These are phyloP conservation scores for Mucor indicus DNA, from an alignment of 371 early-diverging fungal genomes.

Conservation along the genomic window DNA sequence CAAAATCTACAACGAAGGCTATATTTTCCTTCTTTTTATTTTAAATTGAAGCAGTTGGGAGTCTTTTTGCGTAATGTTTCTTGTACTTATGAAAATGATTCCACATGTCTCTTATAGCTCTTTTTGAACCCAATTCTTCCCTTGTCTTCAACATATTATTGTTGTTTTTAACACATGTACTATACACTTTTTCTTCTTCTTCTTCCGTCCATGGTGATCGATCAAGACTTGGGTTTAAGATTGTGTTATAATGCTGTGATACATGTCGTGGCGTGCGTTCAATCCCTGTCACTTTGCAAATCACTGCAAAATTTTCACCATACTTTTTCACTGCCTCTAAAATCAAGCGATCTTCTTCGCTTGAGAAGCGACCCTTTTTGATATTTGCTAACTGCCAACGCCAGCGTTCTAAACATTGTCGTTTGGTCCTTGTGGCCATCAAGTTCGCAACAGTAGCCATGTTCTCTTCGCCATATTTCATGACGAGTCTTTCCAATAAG, in stretches of 20 bases:
- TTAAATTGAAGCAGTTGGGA: too few species aligned
- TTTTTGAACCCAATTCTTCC: conserved; percentile 9
- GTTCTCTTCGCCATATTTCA: conserved; percentile 6
- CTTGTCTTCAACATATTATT: conserved; percentile 27
- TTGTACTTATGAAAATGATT: conserved; percentile 13
- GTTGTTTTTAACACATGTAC: conserved; percentile 2
- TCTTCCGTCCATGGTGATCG: conserved; percentile 36
- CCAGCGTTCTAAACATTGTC: conserved; percentile 44
- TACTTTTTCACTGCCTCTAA: conserved; percentile 25
- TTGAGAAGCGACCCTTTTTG: conserved; percentile 29
- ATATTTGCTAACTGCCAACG: conserved; percentile 23
- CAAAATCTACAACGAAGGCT: too few species aligned
- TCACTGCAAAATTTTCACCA: conserved; percentile 35
- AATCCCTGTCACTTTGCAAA: conserved; percentile 24
- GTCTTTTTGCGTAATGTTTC: not conserved
- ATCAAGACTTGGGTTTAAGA: conserved; percentile 27
- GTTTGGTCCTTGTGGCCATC: conserved; percentile 23
- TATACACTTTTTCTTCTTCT: conserved; percentile 20
- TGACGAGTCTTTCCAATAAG: conserved; percentile 7
- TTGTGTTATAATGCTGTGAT: conserved; percentile 36
- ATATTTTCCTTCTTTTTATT: too few species aligned
- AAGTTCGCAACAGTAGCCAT: conserved; percentile 14
- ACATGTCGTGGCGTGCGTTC: conserved; percentile 39
- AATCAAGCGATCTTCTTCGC: conserved; percentile 28
- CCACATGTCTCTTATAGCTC: conserved; percentile 44